Conservation (phyloP, 108 stramenopile genomes). For the Skeletonema costatum region DNA sequence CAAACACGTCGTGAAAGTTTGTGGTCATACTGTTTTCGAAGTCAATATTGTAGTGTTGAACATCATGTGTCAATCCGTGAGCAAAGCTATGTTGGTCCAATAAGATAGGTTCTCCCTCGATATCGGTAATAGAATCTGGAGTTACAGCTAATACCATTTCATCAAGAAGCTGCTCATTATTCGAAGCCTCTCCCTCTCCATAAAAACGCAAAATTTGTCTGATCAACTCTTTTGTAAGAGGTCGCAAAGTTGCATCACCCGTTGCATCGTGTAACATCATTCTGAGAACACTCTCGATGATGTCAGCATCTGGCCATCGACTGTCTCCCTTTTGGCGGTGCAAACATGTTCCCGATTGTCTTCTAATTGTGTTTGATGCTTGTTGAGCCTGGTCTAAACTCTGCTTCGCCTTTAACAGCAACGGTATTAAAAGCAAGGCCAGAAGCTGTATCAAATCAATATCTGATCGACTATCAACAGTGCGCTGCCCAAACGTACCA, state of each 20-base stretch:
- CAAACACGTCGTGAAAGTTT: constrained; percentile 55
- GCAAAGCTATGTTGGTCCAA: constrained; percentile 32
- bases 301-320: constrained; percentile 35
- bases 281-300: constrained; percentile 41
- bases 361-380: neutral
- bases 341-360: neutral
- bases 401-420: constrained; percentile 44
- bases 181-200: constrained; percentile 57
- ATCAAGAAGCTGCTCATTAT: constrained; percentile 48
- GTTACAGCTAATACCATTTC: constrained; percentile 53
- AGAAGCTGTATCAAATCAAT: constrained; percentile 45
- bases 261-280: constrained; percentile 61
- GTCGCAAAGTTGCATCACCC: constrained; percentile 16
- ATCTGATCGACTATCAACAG: neutral
- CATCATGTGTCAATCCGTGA: constrained; percentile 42
- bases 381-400: constrained; percentile 4
- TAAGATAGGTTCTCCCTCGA: constrained; percentile 30
- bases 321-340: constrained; percentile 26
- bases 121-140: constrained; percentile 4
- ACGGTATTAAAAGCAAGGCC: constrained; percentile 57
- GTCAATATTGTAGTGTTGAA: constrained; percentile 42
- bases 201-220: constrained; percentile 47
- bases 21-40: constrained; percentile 27
- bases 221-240: constrained; percentile 38
- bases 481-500: constrained; percentile 44